These are phyloP conservation scores for Aspergillus brasiliensis DNA, from an alignment of 2,329 filamentous ascomycete genomes.

Conservation along the genomic window DNA sequence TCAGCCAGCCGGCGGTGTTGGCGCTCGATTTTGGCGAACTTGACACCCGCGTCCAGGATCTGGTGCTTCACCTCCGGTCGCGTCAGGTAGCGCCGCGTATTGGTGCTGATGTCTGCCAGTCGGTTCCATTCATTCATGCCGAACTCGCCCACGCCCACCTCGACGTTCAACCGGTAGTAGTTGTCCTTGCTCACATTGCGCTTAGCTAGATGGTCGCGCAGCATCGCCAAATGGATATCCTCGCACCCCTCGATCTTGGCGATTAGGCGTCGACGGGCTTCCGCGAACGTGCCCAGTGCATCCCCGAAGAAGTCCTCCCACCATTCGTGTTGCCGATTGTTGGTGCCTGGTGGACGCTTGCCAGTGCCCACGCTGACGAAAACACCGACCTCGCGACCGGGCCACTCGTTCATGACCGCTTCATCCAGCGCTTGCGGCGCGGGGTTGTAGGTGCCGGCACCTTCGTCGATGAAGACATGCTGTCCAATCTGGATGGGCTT, in stretches of 20 bases:
- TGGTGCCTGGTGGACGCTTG: slow-evolving; percentile 73
- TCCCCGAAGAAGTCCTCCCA: slow-evolving; percentile 81
- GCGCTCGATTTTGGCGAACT: slow-evolving; percentile 79
- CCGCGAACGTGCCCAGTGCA: slow-evolving; percentile 81
- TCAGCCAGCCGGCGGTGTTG: slow-evolving; percentile 70
- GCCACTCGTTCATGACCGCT: slow-evolving; percentile 90
- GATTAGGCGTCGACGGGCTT: slow-evolving; percentile 81
- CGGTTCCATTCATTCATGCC: slow-evolving; percentile 98
- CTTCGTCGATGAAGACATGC: slow-evolving; percentile 91
- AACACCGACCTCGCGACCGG: slow-evolving; percentile 85
- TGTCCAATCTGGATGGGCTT: slow-evolving; percentile 95
- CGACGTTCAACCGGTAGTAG: slow-evolving; percentile 96
- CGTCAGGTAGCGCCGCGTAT: slow-evolving; percentile 79
- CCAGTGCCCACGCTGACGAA: slow-evolving; percentile 95
- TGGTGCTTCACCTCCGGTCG: slow-evolving; percentile 74
- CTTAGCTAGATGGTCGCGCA: slow-evolving; percentile 72
- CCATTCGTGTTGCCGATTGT: slow-evolving; percentile 73
- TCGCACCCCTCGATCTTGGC: slow-evolving; percentile 95
- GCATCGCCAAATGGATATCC: slow-evolving; percentile 83
- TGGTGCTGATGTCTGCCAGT: slow-evolving; percentile 91
- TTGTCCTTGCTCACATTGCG: slow-evolving; percentile 82
- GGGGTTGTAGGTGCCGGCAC: slow-evolving; percentile 88
- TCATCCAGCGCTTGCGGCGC: slow-evolving; percentile 84
- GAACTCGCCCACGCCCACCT: slow-evolving; percentile 93
- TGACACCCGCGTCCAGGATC: slow-evolving; percentile 74